Evolutionary conservation across 768 basidiomycete species (phyloP).

Genomic region (Termitomyces sp.): DNA sequence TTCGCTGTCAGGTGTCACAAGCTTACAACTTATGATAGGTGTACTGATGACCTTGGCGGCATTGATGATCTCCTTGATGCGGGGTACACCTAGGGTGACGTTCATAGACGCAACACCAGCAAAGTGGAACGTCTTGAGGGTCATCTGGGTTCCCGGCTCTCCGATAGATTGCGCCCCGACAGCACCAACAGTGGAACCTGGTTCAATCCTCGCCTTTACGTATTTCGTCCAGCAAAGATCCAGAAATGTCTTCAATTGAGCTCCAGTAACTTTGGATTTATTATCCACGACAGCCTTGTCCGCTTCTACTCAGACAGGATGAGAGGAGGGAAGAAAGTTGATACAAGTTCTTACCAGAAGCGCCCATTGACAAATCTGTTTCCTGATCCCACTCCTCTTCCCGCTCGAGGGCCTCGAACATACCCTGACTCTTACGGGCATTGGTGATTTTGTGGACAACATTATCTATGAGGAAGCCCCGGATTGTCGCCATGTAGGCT

Average conservation of each 20-base stretch:
- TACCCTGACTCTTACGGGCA: slow-evolving; percentile 65
- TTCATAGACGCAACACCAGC: slow-evolving; percentile 99
- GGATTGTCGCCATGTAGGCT: slow-evolving; percentile 63
- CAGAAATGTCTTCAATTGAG: slow-evolving; percentile 75
- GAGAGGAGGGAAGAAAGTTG: not conserved
- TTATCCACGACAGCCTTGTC: slow-evolving; percentile 82
- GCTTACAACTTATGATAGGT: slow-evolving; percentile 95
- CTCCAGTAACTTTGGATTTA: slow-evolving; percentile 80
- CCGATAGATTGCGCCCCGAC: slow-evolving; percentile 99
- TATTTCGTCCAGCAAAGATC: slow-evolving; percentile 89
- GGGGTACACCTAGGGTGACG: slow-evolving; percentile 98
- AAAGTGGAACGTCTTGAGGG: slow-evolving; percentile 99
- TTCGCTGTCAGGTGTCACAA: slow-evolving; percentile 81
- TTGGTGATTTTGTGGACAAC: slow-evolving; percentile 63
- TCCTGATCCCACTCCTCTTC: slow-evolving; percentile 73
- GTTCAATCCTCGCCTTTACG: slow-evolving; percentile 94
- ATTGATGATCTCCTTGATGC: slow-evolving; percentile 99
- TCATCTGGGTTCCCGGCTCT: slow-evolving; percentile 99
- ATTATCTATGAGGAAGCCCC: slow-evolving; percentile 62
- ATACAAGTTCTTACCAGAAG: slow-evolving; percentile 46
- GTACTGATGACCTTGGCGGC: slow-evolving; percentile 97
- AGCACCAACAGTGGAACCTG: slow-evolving; percentile 96
- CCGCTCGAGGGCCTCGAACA: slow-evolving; percentile 78
- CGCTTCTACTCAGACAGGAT: slow-evolving; percentile 35
- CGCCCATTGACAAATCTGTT: slow-evolving; percentile 72